These are phyloP conservation scores for Magnusiomyces clavatus DNA, from an alignment of 1,139 yeast species.

Conservation along the genomic window DNA sequence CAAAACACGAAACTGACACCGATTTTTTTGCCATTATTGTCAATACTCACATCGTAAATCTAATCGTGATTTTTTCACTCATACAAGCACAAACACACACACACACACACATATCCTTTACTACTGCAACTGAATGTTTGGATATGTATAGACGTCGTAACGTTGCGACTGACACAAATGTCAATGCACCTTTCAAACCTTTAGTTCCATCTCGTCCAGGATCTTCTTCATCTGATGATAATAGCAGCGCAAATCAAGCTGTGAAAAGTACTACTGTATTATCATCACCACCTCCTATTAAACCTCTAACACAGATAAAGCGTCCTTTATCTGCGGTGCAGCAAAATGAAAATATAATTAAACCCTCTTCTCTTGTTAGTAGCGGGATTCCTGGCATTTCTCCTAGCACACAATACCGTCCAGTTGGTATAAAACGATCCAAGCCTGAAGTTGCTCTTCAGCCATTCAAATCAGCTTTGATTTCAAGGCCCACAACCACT, in stretches of 20 bases:
- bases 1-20: too few relatives aligned
- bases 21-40: too few relatives aligned
- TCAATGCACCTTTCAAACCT: slow-evolving; percentile 6
- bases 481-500: background rate
- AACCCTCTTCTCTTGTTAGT: background rate
- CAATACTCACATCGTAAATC: too few relatives aligned
- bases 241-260: background rate
- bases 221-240: background rate
- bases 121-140: too few relatives aligned
- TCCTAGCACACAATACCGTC: background rate
- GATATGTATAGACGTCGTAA: slow-evolving; percentile 5
- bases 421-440: background rate
- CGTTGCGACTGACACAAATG: background rate
- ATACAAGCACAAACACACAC: too few relatives aligned
- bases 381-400: background rate
- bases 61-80: background rate
- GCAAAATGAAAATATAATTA: background rate
- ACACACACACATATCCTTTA: background rate
- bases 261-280: background rate
- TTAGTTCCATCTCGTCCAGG: background rate
- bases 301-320: background rate
- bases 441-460: background rate
- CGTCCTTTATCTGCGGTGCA: too few relatives aligned
- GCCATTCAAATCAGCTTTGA: background rate
- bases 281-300: background rate